Conservation (phyloP, 768 basidiomycete genomes). For the Harrya chromipes region DNA sequence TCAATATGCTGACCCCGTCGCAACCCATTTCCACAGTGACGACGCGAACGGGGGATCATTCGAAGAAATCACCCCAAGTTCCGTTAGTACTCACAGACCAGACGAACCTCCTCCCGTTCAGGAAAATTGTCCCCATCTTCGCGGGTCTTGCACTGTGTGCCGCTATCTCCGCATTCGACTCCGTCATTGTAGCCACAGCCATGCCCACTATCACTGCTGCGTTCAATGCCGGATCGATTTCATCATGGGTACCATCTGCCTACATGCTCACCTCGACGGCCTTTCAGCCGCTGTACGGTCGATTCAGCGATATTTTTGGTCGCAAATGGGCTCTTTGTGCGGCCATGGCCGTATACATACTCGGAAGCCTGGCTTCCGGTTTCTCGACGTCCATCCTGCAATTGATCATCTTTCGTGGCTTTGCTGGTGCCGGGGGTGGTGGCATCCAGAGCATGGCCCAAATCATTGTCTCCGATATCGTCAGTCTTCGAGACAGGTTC, state of each 20-base stretch:
- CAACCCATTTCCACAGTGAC: slow-evolving; percentile 6
- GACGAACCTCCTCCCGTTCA: slow-evolving; percentile 69
- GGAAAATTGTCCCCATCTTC: slow-evolving; percentile 61
- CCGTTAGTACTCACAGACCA: slow-evolving; percentile 56
- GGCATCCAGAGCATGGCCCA: slow-evolving; percentile 67
- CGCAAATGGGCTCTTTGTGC: slow-evolving; percentile 57
- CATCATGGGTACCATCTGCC: slow-evolving; percentile 69
- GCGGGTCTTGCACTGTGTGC: slow-evolving; percentile 58
- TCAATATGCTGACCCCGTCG: slow-evolving; percentile 1
- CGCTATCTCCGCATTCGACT: slow-evolving; percentile 61
- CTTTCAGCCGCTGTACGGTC: slow-evolving; percentile 47
- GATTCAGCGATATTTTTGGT: slow-evolving; percentile 66
- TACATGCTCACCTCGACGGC: slow-evolving; percentile 59
- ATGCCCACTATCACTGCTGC: slow-evolving; percentile 66
- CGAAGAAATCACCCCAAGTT: not conserved
- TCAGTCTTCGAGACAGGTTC: slow-evolving; percentile 63
- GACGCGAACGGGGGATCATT: not conserved
- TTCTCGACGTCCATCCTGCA: slow-evolving; percentile 63
- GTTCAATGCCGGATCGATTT: slow-evolving; percentile 48
- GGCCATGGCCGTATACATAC: slow-evolving; percentile 60
- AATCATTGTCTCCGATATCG: slow-evolving; percentile 72
- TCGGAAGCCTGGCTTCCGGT: slow-evolving; percentile 65
- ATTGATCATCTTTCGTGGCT: slow-evolving; percentile 65
- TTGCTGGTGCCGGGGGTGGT: slow-evolving; percentile 70
- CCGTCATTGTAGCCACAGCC: slow-evolving; percentile 71